Base-by-base conservation (phyloP, 257 asterid genomes). In the Linderniella brevidens region DNA sequence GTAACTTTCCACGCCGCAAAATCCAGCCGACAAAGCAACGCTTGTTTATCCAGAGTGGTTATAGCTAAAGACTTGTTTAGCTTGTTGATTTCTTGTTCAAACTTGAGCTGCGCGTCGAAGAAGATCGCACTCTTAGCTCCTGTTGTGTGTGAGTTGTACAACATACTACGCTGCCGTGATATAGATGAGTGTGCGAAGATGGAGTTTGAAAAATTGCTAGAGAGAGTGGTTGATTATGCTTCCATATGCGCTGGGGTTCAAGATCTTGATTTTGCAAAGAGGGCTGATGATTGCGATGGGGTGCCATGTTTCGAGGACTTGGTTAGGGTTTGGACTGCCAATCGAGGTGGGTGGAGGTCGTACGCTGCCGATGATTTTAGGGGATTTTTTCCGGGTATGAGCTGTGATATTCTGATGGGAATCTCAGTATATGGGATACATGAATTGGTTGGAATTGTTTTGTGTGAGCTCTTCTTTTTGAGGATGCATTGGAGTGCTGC, bases 101-200 rank as follows among this genome's bases (percentile, higher is more conserved):
- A 58, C 36, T 54, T 74, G 64, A 74, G 84, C 35, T 57, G 68
- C 37, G 65, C 74, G 37, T 35, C 62, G 11, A 82, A 82, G 54
- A 82, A 59, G 77, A 66, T 77, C 2, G 90, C 77, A 17, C 48
- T 82, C 36, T 82, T 86, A 13, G 92, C 96, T 5, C 96, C 96
- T 1, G 74, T 79, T 53, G 66, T 82, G 1, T 82, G 58, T 37
- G 73, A 67, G 54, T 17, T 86, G 67, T 70, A 65, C 63, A 66
- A 72, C 54, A 40, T 72, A 11, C 59, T 73, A 11, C 47, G 54
- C 29, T 83, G 65, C 41, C 45, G 63, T 55, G 41, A 59, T 19
- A 46, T 43, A 15, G 49, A 54, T 35, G 83, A 55, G 46, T 42
- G 58, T 17, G 70, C 67, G 65, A 63, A 55, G 41, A 46, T 41